These are phyloP conservation scores for Trichoderma sp. DNA, from an alignment of 2,329 filamentous ascomycete species.

Conservation along the genomic window DNA sequence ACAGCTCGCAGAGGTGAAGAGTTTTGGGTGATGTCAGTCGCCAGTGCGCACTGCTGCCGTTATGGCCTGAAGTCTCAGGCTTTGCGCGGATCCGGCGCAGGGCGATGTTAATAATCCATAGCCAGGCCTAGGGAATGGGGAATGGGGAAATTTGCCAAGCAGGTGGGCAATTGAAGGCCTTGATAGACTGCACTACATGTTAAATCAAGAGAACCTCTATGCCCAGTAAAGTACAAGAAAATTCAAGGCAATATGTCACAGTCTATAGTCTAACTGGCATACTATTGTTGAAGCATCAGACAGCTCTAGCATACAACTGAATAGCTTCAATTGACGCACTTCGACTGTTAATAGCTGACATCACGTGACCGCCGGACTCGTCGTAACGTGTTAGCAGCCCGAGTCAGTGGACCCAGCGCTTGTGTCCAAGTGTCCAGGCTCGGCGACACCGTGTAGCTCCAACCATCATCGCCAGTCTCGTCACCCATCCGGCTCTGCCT, in stretches of 20 bases:
- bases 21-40: conserved; percentile 32
- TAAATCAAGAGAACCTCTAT: neutral
- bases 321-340: neutral
- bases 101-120: neutral
- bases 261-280: neutral
- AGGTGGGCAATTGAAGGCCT: neutral
- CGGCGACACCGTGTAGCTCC: conserved; percentile 18
- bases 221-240: neutral
- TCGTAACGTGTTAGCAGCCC: neutral
- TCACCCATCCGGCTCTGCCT: conserved; percentile 10
- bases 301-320: neutral
- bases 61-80: conserved; percentile 45
- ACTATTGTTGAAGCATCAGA: neutral
- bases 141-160: neutral
- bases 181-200: neutral
- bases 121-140: neutral
- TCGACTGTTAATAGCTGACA: neutral
- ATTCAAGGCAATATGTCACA: neutral
- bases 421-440: conserved; percentile 23
- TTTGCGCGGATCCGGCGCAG: neutral
- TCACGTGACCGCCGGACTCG: neutral
- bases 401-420: conserved; percentile 4
- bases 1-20: conserved; percentile 16
- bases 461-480: conserved; percentile 12
- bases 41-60: neutral